Evolutionary conservation across 805 yeast species (phyloP).

Genomic region (Kazachstania viticola): DNA sequence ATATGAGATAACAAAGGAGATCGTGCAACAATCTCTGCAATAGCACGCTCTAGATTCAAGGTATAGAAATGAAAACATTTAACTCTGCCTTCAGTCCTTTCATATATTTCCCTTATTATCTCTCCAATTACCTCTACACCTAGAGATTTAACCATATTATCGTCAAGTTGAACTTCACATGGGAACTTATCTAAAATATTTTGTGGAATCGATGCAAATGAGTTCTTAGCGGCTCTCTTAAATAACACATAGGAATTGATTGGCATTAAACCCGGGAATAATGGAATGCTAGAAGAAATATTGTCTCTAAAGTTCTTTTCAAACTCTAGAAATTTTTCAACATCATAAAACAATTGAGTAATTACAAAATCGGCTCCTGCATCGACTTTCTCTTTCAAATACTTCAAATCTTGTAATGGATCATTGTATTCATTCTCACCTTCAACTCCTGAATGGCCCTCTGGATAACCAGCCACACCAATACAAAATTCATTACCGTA

Average conservation of each 20-base stretch:
- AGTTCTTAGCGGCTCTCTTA: conserved; percentile 76
- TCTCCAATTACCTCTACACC: conserved; percentile 69
- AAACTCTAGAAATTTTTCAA: conserved; percentile 59
- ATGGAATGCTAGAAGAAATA: conserved; percentile 35
- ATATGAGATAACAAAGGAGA: conserved; percentile 44
- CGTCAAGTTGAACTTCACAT: conserved; percentile 49
- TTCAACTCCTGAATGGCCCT: conserved; percentile 49
- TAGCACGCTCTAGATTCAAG: conserved; percentile 81
- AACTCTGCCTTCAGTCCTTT: conserved; percentile 43
- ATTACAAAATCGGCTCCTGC: conserved; percentile 95
- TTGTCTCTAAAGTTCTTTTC: conserved; percentile 39
- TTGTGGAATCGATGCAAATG: conserved; percentile 75
- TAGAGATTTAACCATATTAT: conserved; percentile 64
- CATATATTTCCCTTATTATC: conserved; percentile 46
- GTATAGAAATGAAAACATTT: conserved; percentile 89
- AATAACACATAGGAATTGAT: conserved; percentile 74
- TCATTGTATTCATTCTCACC: conserved; percentile 39
- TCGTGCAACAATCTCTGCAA: conserved; percentile 68
- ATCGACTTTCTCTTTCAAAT: conserved; percentile 65
- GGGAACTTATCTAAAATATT: conserved; percentile 43
- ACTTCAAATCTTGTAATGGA: conserved; percentile 62
- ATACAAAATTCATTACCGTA: conserved; percentile 79
- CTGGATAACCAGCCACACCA: conserved; percentile 98
- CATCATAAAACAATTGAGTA: conserved; percentile 86
- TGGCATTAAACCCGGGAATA: conserved; percentile 88